phyloP scores from a whole-genome alignment of 2,329 filamentous ascomycete genomes.

The Colletotrichum lini region DNA sequence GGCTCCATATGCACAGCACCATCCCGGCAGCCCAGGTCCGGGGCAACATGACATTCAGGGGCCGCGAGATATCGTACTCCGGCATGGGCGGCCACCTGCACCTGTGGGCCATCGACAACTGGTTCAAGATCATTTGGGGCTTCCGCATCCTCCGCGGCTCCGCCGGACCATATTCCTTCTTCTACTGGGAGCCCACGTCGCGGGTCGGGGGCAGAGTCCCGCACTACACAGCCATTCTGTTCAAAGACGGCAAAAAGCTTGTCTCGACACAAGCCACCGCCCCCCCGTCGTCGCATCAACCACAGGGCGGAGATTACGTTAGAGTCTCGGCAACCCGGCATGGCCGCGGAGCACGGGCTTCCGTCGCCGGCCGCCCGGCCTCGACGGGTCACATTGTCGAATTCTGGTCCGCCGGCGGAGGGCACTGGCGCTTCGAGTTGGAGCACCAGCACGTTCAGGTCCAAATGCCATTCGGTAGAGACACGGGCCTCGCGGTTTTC shows the following conservation, averaged over 20 bases:
- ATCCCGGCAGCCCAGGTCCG: slow-evolving; percentile 7
- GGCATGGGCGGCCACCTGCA: slow-evolving; percentile 11
- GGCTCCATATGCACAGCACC: slow-evolving; percentile 14
- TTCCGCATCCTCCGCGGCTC: slow-evolving; percentile 11
- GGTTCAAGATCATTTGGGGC: slow-evolving; percentile 19
- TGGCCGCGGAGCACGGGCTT: slow-evolving; percentile 13
- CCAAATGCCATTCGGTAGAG: slow-evolving; percentile 7
- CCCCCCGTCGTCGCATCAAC: not conserved
- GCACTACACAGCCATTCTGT: slow-evolving; percentile 13
- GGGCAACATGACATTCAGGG: slow-evolving; percentile 5
- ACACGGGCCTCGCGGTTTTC: slow-evolving; percentile 7
- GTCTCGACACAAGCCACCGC: not conserved
- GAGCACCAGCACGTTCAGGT: slow-evolving; percentile 6
- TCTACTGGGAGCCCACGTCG: slow-evolving; percentile 11
- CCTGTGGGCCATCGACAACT: slow-evolving; percentile 18
- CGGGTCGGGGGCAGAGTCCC: slow-evolving; percentile 8
- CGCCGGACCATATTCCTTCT: slow-evolving; percentile 21
- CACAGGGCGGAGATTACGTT: not conserved
- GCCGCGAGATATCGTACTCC: slow-evolving; percentile 1
- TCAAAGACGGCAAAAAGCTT: slow-evolving; percentile 17
- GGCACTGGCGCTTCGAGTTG: slow-evolving; percentile 20
- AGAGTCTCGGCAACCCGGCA: slow-evolving; percentile 2
- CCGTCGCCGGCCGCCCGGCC: not conserved
- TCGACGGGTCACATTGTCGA: slow-evolving; percentile 14
- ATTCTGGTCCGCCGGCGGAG: not conserved